Evolutionary conservation across 768 basidiomycete genomes (phyloP), one percentile per base, ranked within the genome.

Genomic region (Lactifluus pinguis): DNA sequence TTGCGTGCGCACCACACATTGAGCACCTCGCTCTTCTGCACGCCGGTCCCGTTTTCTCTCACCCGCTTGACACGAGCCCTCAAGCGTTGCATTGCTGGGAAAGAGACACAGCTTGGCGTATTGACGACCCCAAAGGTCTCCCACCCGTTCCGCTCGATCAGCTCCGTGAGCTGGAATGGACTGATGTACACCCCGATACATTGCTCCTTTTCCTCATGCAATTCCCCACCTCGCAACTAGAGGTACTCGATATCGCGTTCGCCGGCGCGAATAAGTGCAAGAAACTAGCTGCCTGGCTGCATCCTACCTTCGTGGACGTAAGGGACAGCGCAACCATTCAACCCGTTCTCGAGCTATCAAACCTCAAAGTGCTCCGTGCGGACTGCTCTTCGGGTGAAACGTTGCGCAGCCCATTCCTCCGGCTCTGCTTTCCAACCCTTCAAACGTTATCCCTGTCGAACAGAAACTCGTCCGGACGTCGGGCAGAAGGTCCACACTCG

Each of bases 111-210:
- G 19, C 45, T 17, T 65, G 64, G 64, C 38, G 39, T 1, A 25
- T 29, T 2, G 56, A 57, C 9, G 5, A 15, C 4, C 21, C 32
- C 47, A 44, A 32, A 7, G 52, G 38, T 4, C 53, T 65, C 30
- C 53, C 64, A 5, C 61, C 57, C 5, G 55, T 65, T 29, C 53
- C 51, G 9, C 61, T 65, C 32, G 57, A 47, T 32, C 44, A 45
- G 21, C 62, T 63, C 15, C 61, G 61, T n/a, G 62, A 65, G 55
- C 21, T 65, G 14, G 49, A 59, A 21, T 65, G 62, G 57, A 63
- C 61, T 1, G 65, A 55, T 29, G 59, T 21, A 2, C 62, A 63
- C 6, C 58, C 65, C 9, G 55, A 60, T 7, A 54, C 44, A 6
- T n/a, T 65, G 15, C 54, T 57, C 29, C 25, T 53, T 30, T 19